Conservation (phyloP, 2,329 filamentous ascomycete genomes). For the Nigrograna mackinnonii region DNA sequence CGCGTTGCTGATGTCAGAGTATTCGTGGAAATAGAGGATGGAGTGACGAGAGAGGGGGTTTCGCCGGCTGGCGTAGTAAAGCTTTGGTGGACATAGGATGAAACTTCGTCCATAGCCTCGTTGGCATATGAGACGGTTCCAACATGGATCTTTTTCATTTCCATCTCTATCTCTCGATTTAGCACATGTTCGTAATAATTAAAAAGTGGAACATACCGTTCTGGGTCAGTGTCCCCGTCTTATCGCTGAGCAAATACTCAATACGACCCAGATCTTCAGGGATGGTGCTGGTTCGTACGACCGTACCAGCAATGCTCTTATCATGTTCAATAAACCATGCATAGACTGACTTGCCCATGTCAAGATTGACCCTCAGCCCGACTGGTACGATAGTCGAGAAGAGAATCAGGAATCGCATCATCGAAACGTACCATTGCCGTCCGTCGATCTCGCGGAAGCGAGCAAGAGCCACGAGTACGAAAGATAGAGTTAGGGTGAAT, state of each 20-base stretch:
- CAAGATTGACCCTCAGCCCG: slow-evolving; percentile 91
- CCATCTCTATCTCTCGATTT: slow-evolving; percentile 69
- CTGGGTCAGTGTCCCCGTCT: slow-evolving; percentile 96
- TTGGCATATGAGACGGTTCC: slow-evolving; percentile 98
- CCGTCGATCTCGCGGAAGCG: slow-evolving; percentile 71
- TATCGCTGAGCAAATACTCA: slow-evolving; percentile 94
- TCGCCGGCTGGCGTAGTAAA: slow-evolving; percentile 59
- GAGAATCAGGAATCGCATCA: slow-evolving; percentile 95
- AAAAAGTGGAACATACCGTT: slow-evolving; percentile 59
- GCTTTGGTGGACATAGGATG: slow-evolving; percentile 81
- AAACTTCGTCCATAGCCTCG: slow-evolving; percentile 97
- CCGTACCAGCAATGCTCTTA: slow-evolving; percentile 83
- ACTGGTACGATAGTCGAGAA: slow-evolving; percentile 99
- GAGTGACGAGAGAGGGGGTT: slow-evolving; percentile 64
- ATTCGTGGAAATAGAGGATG: slow-evolving; percentile 71
- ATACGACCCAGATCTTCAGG: slow-evolving; percentile 95
- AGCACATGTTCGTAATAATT: slow-evolving; percentile 5
- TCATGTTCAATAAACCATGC: slow-evolving; percentile 95
- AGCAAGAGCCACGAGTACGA: slow-evolving; percentile 85
- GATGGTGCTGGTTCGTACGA: slow-evolving; percentile 96
- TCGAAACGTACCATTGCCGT: slow-evolving; percentile 88
- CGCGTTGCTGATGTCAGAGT: slow-evolving; percentile 70
- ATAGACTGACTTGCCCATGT: slow-evolving; percentile 96
- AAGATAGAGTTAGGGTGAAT: slow-evolving; percentile 82
- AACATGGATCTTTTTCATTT: slow-evolving; percentile 97